These are phyloP conservation scores for Fistulinella prunicolor DNA, from an alignment of 768 basidiomycete species.

Conservation along the genomic window DNA sequence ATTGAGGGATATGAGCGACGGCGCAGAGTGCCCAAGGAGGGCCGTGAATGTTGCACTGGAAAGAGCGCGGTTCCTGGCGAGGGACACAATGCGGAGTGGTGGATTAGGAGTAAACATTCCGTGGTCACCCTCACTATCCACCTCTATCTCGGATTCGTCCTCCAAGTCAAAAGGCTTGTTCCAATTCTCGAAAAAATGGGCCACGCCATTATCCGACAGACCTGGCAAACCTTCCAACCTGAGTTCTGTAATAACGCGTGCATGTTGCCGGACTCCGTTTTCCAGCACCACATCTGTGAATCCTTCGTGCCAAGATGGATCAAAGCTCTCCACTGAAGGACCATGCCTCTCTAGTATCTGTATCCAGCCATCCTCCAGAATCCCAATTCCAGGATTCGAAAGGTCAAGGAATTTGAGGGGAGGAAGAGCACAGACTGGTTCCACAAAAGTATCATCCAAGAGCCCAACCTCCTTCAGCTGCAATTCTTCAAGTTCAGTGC, in stretches of 20 bases:
- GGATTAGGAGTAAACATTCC: conserved; percentile 33
- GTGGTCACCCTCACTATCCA: conserved; percentile 4
- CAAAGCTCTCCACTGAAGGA: conserved; percentile 51
- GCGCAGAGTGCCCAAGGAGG: conserved; percentile 67
- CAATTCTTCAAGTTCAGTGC: conserved; percentile 60
- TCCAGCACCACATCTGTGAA: conserved; percentile 61
- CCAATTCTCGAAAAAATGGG: conserved; percentile 65
- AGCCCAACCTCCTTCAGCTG: conserved; percentile 76
- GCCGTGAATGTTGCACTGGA: conserved; percentile 53
- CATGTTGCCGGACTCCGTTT: conserved; percentile 54
- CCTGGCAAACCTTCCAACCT: conserved; percentile 52
- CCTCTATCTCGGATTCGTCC: conserved; percentile 17
- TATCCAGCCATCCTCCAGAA: conserved; percentile 53
- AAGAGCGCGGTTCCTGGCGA: conserved; percentile 61
- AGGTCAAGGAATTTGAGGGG: conserved; percentile 64
- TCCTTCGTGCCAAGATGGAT: conserved; percentile 66
- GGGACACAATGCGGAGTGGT: conserved; percentile 50
- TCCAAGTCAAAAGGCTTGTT: conserved; percentile 13
- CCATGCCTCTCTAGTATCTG: conserved; percentile 56
- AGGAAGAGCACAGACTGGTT: conserved; percentile 38
- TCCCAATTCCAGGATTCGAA: conserved; percentile 56
- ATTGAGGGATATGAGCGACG: conserved; percentile 53
- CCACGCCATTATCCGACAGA: conserved; percentile 70
- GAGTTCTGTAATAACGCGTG: conserved; percentile 48
- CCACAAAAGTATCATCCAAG: conserved; percentile 63